These are phyloP conservation scores for Monilinia fructigena DNA, from an alignment of 2,329 filamentous ascomycete species.

Conservation along the genomic window DNA sequence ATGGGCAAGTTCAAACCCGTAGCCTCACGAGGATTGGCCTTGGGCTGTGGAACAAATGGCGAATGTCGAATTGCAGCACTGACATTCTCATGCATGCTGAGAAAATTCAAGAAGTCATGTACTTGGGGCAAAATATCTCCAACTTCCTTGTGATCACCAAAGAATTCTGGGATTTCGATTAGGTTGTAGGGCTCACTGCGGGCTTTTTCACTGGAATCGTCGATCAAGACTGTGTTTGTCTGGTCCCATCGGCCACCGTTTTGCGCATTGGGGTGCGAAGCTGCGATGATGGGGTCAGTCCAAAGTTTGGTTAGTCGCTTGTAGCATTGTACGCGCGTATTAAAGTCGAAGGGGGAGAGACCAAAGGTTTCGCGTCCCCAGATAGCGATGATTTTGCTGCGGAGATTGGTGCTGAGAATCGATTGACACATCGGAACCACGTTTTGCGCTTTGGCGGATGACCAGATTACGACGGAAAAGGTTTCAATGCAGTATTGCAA, in stretches of 20 bases:
- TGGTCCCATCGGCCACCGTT: constrained; percentile 64
- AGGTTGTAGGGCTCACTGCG: constrained; percentile 81
- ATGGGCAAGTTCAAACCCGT: constrained; percentile 16
- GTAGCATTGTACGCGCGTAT: constrained; percentile 77
- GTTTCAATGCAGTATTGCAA: constrained; percentile 70
- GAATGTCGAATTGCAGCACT: constrained; percentile 56
- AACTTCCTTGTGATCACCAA: constrained; percentile 46
- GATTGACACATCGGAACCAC: constrained; percentile 65
- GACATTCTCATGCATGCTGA: constrained; percentile 57
- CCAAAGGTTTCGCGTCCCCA: constrained; percentile 80
- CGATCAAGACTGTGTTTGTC: constrained; percentile 83
- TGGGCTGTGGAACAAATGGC: constrained; percentile 47
- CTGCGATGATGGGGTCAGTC: constrained; percentile 49
- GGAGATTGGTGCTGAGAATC: constrained; percentile 58
- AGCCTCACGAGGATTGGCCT: constrained; percentile 18
- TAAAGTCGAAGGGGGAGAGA: constrained; percentile 64
- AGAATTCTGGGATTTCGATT: constrained; percentile 76
- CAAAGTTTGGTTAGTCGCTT: constrained; percentile 78
- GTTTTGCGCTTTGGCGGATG: constrained; percentile 74
- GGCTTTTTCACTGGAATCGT: constrained; percentile 81
- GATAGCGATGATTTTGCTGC: constrained; percentile 58
- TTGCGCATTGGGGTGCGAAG: constrained; percentile 47
- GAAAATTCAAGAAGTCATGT: constrained; percentile 59
- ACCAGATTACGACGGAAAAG: constrained; percentile 87
- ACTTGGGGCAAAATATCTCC: constrained; percentile 54